These are phyloP conservation scores for Halophytophthora batemanensis DNA, from an alignment of 352 stramenopile species.

Conservation along the genomic window DNA sequence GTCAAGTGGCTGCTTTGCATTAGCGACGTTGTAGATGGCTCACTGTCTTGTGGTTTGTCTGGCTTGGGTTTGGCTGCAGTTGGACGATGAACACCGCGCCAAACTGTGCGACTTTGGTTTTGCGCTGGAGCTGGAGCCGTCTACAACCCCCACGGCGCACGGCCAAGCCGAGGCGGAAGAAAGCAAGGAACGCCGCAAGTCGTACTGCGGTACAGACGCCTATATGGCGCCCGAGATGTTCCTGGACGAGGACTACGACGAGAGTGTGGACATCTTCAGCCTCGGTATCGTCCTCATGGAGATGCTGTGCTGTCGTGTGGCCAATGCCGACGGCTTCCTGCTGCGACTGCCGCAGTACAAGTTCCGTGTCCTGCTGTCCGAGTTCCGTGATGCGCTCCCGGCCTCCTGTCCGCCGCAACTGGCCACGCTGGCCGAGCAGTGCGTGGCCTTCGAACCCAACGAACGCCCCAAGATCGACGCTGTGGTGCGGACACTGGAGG, in stretches of 20 bases:
- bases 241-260: conserved; percentile 80
- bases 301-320: conserved; percentile 75
- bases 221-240: conserved; percentile 88
- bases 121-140: conserved; percentile 61
- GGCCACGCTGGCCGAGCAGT: conserved; percentile 61
- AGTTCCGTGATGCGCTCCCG: conserved; percentile 71
- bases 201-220: conserved; percentile 83
- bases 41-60: neutral
- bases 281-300: conserved; percentile 88
- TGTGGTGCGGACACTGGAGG: conserved; percentile 44
- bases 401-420: conserved; percentile 54
- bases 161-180: conserved; percentile 24
- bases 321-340: conserved; percentile 77
- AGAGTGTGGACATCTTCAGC: conserved; percentile 84
- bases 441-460: conserved; percentile 70
- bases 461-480: conserved; percentile 52
- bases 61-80: conserved; percentile 9
- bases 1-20: conserved; percentile 13
- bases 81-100: conserved; percentile 63
- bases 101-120: conserved; percentile 89
- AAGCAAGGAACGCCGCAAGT: conserved; percentile 62
- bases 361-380: conserved; percentile 54
- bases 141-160: conserved; percentile 19
- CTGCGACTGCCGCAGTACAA: conserved; percentile 82
- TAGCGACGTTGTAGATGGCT: too few relatives aligned